Evolutionary conservation across 257 asterid species (phyloP), one percentile per base, ranked within the genome.

Genomic region (Scutellaria minor): DNA sequence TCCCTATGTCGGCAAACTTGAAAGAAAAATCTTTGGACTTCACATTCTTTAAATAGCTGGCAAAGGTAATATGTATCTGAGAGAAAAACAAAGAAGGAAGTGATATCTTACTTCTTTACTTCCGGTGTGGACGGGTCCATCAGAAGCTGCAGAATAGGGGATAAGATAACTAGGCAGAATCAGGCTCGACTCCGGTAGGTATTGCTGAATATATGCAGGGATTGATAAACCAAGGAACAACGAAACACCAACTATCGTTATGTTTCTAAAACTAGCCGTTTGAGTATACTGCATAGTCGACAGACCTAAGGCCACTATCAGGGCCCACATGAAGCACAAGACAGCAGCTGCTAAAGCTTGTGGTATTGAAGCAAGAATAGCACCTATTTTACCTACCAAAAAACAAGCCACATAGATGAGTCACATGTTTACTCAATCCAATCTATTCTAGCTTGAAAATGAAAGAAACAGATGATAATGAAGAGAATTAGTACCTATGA

Each of bases 291-390:
- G 99, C 73, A 95, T 80, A 0, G 88, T 86, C 1, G 96, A 88
- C 59, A 92, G 92, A 4, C 99, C 99, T 41, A 95, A 82, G 13
- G 97, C 89, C 45, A 90, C 90, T 5, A 86, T 74, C 72, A 88
- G 84, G 64, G 94, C 96, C 99, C 99, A 95, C 71, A 84, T 77
- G 87, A 90, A 95, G 85, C 98, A 95, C 37, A 95, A 84, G 45
- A 92, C 86, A 0, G 97, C 95, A 2, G 99, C 99, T 20, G 99
- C 99, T 77, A 95, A 77, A 55, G 99, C 97, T 83, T 81, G 95
- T 27, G 99, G 99, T 77, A 92, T 90, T 52, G 98, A 90, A 74
- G 99, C 98, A 77, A 95, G 94, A 69, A 95, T 85, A 41, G 98
- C 99, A 10, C 99, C 98, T 35, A 92, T 82, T 87, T 95, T 95